Percentiles rank a stretch among this genome's conserved stretches.
Conservation (phyloP, 2,329 filamentous ascomycete species). For the Ophiostoma montium region DNA sequence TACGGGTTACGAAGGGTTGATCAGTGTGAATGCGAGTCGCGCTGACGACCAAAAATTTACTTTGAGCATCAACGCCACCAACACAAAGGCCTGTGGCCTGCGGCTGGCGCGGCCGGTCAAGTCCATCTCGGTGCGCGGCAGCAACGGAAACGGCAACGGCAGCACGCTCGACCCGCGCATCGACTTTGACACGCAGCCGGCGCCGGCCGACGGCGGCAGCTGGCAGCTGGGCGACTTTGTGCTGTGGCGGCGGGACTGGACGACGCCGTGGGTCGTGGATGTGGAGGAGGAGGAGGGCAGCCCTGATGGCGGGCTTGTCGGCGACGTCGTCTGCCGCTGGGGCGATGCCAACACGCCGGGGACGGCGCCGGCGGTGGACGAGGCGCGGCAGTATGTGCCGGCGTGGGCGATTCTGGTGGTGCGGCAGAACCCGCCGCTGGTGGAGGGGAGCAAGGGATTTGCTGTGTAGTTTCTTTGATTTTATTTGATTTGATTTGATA, state of each 20-base stretch:
- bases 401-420: conserved; percentile 59
- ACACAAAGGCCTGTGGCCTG: conserved; percentile 68
- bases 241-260: conserved; percentile 74
- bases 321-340: conserved; percentile 68
- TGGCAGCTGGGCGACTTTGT: conserved; percentile 45
- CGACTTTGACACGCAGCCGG: conserved; percentile 35
- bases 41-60: conserved; percentile 22
- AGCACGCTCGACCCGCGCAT: conserved; percentile 51
- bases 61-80: conserved; percentile 53
- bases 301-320: conserved; percentile 31
- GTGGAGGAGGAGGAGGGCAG: conserved; percentile 43
- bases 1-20: conserved; percentile 39
- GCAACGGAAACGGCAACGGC: too few relatives aligned
- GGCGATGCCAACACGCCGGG: conserved; percentile 64
- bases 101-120: conserved; percentile 55
- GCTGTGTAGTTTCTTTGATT: conserved; percentile 24
- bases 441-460: conserved; percentile 65
- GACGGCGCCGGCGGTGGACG: conserved; percentile 70
- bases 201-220: conserved; percentile 40
- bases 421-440: conserved; percentile 64
- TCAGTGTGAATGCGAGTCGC: conserved; percentile 47
- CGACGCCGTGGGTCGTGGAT: conserved; percentile 60
- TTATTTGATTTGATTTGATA: background rate
- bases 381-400: conserved; percentile 62
- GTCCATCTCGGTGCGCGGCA: conserved; percentile 44